These are phyloP conservation scores for Apiospora kogelbergensis DNA, from an alignment of 2,329 filamentous ascomycete genomes.

Conservation along the genomic window DNA sequence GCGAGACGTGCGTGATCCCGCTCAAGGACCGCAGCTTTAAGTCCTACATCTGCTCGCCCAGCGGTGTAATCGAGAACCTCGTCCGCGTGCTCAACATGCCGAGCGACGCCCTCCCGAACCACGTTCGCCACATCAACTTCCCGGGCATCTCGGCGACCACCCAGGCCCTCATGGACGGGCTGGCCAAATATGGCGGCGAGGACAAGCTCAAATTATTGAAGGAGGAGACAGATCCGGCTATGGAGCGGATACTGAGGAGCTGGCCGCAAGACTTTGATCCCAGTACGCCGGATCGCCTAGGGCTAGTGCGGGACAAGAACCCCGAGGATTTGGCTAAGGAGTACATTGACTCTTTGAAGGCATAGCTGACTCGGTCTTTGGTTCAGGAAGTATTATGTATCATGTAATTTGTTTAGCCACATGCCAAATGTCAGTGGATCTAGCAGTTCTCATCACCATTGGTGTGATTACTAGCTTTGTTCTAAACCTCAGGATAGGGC, in stretches of 20 bases:
- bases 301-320: constrained; percentile 49
- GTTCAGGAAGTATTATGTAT: background rate
- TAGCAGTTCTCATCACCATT: background rate
- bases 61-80: constrained; percentile 52
- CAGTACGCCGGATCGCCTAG: constrained; percentile 47
- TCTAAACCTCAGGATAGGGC: too few species aligned
- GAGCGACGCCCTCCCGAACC: constrained; percentile 38
- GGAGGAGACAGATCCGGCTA: constrained; percentile 53
- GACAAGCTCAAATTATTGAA: constrained; percentile 51
- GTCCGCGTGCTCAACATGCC: constrained; percentile 43
- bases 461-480: background rate
- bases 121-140: constrained; percentile 56
- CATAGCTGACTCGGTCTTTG: background rate
- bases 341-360: constrained; percentile 45
- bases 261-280: constrained; percentile 61
- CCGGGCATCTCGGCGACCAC: constrained; percentile 57
- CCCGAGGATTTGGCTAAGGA: constrained; percentile 57
- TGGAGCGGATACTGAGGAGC: constrained; percentile 58
- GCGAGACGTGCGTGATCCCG: constrained; percentile 53
- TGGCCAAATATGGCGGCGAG: constrained; percentile 55
- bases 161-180: constrained; percentile 60
- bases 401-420: background rate
- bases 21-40: constrained; percentile 49
- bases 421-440: too few species aligned
- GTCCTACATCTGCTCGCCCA: constrained; percentile 55